Base-by-base conservation (phyloP, 2,329 filamentous ascomycete species). In the Coniosporium tulheliwenetii region DNA sequence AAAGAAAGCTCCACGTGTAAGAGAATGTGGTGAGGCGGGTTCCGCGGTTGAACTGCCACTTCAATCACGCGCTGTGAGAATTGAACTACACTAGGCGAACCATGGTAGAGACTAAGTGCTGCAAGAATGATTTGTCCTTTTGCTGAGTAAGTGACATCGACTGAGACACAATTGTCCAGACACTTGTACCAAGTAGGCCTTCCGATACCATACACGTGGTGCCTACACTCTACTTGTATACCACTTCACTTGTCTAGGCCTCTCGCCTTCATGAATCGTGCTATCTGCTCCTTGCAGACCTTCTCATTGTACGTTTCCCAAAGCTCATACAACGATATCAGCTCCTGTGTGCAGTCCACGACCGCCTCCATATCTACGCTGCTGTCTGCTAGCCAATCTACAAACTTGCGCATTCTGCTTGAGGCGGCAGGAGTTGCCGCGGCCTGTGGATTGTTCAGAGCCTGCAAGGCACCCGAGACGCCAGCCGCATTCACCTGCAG, bases 341-440 rank as follows among this genome's bases (percentile, higher is more conserved):
- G 73, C 62, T 94, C 87, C 61, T 95, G 87, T 0, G 84, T 89
- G 53, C 82, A 85, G 59, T 94, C 85, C 39, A 93, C 81, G 58
- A 93, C 79, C 30, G 78, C 81, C 48, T 84, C 77, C 52, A 94
- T 81, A 51, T 93, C 84, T 36, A 94, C 75, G 42, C 77, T 81
- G 52, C 84, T 91, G 55, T 93, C 85, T 1, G 86, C 82, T 42
- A 94, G 67, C 81, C 86, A 95, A 34, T 75, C 73, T 8, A 85
- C 73, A 34, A 93, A 70, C 48, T 80, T 79, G 39, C 74, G 70
- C 38, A 83, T 69, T 40, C 75, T 66, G 26, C 64, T 67, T 49
- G 74, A 74, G 31, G 49, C 48, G 4, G 51, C 57, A 40, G 45
- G 41, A 10, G 47, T 51, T n/a, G 47, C 50, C 33, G 48, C 49